Percentiles rank a stretch among this genome's conserved stretches.
Conservation (phyloP, 257 asterid genomes). For the Misopates orontium region DNA sequence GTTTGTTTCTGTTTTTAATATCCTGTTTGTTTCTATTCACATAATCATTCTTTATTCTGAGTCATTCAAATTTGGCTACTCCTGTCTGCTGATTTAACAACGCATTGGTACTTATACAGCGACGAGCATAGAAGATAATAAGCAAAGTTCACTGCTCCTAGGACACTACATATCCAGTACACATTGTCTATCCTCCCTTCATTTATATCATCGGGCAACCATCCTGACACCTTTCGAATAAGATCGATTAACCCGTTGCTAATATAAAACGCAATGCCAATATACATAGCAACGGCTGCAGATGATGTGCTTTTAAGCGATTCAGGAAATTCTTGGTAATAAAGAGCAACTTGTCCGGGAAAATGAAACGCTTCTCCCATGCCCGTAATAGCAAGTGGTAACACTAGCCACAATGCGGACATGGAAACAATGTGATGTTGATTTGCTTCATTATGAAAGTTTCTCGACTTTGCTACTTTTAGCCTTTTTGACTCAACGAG, state of each 20-base stretch:
- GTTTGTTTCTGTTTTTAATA: no score
- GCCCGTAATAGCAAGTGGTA: constrained; percentile 54
- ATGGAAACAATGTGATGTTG: constrained; percentile 30
- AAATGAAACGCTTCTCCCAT: constrained; percentile 62
- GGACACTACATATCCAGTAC: constrained; percentile 57
- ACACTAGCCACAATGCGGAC: constrained; percentile 63
- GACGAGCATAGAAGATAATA: constrained; percentile 49
- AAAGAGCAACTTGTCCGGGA: constrained; percentile 53
- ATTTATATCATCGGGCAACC: constrained; percentile 72
- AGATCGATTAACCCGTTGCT: constrained; percentile 47
- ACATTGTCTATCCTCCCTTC: constrained; percentile 67
- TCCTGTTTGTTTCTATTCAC: no score
- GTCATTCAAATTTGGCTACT: neutral
- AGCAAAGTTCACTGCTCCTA: constrained; percentile 48
- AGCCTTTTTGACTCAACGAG: constrained; percentile 57
- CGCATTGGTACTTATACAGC: constrained; percentile 35
- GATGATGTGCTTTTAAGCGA: constrained; percentile 52
- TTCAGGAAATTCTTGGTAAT: constrained; percentile 62
- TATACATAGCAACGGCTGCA: constrained; percentile 50
- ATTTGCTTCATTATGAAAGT: constrained; percentile 6
- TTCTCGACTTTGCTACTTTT: constrained; percentile 14
- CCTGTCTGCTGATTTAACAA: constrained; percentile 20
- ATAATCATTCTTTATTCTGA: no score
- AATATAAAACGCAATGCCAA: constrained; percentile 46
- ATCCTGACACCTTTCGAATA: constrained; percentile 37